phyloP scores from a whole-genome alignment of 441 rosid species.

The Bruguiera hainesii region DNA sequence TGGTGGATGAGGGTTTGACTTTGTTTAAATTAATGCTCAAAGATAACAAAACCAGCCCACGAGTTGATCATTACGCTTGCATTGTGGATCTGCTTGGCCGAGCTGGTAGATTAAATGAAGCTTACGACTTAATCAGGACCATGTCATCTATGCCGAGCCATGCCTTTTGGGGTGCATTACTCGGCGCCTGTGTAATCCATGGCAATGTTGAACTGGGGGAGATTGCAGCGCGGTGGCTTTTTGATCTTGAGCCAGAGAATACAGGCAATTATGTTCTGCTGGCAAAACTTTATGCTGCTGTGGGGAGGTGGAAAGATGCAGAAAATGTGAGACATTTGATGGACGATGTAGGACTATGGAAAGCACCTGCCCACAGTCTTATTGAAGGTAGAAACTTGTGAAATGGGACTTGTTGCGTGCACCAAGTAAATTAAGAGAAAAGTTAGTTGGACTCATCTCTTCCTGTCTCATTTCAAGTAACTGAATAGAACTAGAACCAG shows the following conservation, averaged over 20 bases:
- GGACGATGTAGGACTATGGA: slow-evolving; percentile 22
- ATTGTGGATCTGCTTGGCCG: slow-evolving; percentile 75
- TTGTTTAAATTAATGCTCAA: slow-evolving; percentile 54
- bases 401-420: not conserved
- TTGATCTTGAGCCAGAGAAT: slow-evolving; percentile 59
- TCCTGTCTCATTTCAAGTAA: too few relatives aligned
- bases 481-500: too few relatives aligned
- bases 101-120: slow-evolving; percentile 54
- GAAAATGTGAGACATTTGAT: slow-evolving; percentile 39
- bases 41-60: slow-evolving; percentile 37
- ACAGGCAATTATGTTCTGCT: slow-evolving; percentile 64
- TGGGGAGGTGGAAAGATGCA: slow-evolving; percentile 79
- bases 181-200: slow-evolving; percentile 68
- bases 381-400: slow-evolving; percentile 20
- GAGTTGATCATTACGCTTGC: slow-evolving; percentile 66
- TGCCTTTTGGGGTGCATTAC: slow-evolving; percentile 68
- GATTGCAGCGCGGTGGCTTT: slow-evolving; percentile 51
- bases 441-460: too few relatives aligned
- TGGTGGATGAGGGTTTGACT: slow-evolving; percentile 48
- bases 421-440: not conserved
- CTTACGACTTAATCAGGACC: slow-evolving; percentile 46
- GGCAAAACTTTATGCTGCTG: slow-evolving; percentile 69
- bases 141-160: slow-evolving; percentile 51
- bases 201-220: slow-evolving; percentile 73
- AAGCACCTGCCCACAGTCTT: slow-evolving; percentile 21